A percentile compares a stretch with the other conserved stretches of the same genome.
These are phyloP conservation scores for Mallotus repandus DNA, from an alignment of 441 rosid species.

Conservation along the genomic window DNA sequence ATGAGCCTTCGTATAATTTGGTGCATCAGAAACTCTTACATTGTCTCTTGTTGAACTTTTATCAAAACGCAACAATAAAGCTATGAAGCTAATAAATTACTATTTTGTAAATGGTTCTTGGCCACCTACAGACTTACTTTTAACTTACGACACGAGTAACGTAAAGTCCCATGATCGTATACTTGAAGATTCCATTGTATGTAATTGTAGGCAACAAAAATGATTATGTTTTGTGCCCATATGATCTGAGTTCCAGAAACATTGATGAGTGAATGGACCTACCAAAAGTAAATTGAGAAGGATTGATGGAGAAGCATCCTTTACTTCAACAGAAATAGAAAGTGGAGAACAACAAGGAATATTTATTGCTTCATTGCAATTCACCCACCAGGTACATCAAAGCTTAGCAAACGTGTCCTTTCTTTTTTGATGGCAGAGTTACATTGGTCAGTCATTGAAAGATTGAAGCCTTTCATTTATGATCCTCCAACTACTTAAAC, in stretches of 20 bases:
- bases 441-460: neutral
- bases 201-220: no score
- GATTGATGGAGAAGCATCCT: conserved; percentile 2
- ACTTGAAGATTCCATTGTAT: no score
- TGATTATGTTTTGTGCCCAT: no score
- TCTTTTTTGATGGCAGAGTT: conserved; percentile 7
- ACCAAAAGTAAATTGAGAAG: neutral
- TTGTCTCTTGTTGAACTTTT: no score
- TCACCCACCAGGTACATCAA: conserved; percentile 8
- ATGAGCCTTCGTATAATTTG: no score
- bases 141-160: no score
- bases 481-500: conserved; percentile 22
- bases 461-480: conserved; percentile 11
- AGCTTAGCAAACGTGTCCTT: conserved; percentile 10
- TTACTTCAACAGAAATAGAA: neutral
- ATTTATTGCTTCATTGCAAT: conserved; percentile 1
- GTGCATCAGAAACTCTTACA: no score
- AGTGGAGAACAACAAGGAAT: neutral
- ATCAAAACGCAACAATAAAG: no score
- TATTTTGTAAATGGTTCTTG: no score
- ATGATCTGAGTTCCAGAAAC: neutral
- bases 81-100: no score
- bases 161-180: no score
- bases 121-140: no score
- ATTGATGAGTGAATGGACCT: conserved; percentile 2